These are phyloP conservation scores for Urostyla sp. DNA, from an alignment of 73 alveolate genomes.

Conservation along the genomic window DNA sequence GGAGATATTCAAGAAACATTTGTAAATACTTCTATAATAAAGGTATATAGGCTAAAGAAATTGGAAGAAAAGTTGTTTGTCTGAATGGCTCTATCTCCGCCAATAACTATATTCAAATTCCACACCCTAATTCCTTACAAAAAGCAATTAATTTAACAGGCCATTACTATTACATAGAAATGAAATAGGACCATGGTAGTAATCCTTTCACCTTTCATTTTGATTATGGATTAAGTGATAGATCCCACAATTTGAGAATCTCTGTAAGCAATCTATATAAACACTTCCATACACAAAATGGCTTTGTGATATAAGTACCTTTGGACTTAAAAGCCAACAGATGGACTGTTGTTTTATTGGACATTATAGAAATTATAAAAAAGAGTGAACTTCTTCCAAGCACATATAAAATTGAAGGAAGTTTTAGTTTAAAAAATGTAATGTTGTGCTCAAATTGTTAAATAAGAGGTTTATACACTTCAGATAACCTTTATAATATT, in stretches of 20 bases:
- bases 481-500: constrained; percentile 74
- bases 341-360: constrained; percentile 83
- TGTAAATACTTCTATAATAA: constrained; percentile 7
- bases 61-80: constrained; percentile 86
- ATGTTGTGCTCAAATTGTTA: constrained; percentile 76
- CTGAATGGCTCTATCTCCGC: constrained; percentile 87
- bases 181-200: constrained; percentile 67
- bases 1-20: constrained; percentile 76
- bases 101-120: constrained; percentile 83
- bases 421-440: constrained; percentile 74
- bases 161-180: constrained; percentile 72
- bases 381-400: constrained; percentile 49
- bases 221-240: constrained; percentile 71
- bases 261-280: constrained; percentile 74
- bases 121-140: constrained; percentile 72
- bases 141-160: constrained; percentile 85
- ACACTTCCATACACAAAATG: constrained; percentile 71
- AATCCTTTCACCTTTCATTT: constrained; percentile 86
- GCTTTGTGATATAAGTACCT: constrained; percentile 84
- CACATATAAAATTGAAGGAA: constrained; percentile 55
- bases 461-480: constrained; percentile 89
- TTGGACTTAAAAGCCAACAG: constrained; percentile 71
- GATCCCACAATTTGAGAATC: constrained; percentile 68
- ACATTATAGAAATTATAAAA: constrained; percentile 63
- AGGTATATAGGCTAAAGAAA: constrained; percentile 78